Percentiles rank a stretch among this genome's conserved stretches.
Evolutionary conservation across 495 filamentous ascomycete genomes (phyloP).

Genomic region (Evansstolkia leycettana): DNA sequence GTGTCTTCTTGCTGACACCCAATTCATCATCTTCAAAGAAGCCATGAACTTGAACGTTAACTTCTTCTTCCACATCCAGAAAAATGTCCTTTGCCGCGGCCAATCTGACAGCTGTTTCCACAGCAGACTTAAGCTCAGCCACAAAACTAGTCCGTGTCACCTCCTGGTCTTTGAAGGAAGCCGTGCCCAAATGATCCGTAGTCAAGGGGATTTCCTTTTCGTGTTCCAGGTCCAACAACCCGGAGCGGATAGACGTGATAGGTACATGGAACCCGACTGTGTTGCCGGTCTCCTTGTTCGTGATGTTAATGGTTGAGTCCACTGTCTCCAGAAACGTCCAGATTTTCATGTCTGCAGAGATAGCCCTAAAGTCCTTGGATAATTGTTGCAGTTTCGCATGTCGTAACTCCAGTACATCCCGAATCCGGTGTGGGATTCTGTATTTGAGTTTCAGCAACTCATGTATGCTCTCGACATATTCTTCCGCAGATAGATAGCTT

Average conservation of each 20-base stretch:
- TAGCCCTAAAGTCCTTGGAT: constrained; percentile 43
- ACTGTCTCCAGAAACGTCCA: constrained; percentile 56
- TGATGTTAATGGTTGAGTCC: constrained; percentile 43
- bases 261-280: constrained; percentile 37
- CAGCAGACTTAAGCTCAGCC: constrained; percentile 30
- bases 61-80: constrained; percentile 34
- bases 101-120: constrained; percentile 29
- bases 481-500: constrained; percentile 47
- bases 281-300: constrained; percentile 18
- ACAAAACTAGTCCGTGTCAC: constrained; percentile 38
- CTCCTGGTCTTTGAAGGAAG: constrained; percentile 43
- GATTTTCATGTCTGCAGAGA: constrained; percentile 50
- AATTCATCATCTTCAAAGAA: constrained; percentile 44
- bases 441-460: constrained; percentile 42
- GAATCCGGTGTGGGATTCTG: constrained; percentile 35
- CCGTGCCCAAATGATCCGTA: constrained; percentile 44
- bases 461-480: constrained; percentile 41
- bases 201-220: constrained; percentile 46
- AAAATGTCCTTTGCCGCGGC: constrained; percentile 24
- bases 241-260: constrained; percentile 50
- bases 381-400: constrained; percentile 33
- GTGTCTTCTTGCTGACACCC: constrained; percentile 26
- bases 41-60: constrained; percentile 47
- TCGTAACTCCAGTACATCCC: constrained; percentile 37
- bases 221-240: constrained; percentile 39